A percentile compares a stretch with the other conserved stretches of the same genome.
These are phyloP conservation scores for Beta corolliflora DNA, from an alignment of 179 eudicot species.

Conservation along the genomic window DNA sequence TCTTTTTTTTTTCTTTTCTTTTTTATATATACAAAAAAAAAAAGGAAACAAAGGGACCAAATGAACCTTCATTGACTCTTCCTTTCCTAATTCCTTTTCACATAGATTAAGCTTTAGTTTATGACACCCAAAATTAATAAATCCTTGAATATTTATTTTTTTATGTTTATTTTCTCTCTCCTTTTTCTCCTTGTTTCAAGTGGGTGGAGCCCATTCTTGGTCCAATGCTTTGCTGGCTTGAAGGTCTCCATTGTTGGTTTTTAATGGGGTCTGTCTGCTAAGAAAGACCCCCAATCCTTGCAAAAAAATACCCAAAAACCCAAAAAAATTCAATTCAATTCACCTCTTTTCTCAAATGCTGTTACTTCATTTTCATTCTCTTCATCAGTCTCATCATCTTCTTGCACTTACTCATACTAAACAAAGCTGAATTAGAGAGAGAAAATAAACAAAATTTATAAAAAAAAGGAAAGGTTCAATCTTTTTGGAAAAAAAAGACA, in stretches of 20 bases:
- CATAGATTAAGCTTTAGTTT: neutral
- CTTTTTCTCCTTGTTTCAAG: slow-evolving; percentile 5
- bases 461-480: slow-evolving; percentile 18
- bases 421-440: slow-evolving; percentile 14
- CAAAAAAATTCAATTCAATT: slow-evolving; percentile 31
- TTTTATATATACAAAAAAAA: neutral
- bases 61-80: slow-evolving; percentile 42
- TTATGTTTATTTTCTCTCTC: neutral
- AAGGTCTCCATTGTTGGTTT: slow-evolving; percentile 56
- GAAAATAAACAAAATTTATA: neutral
- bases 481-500: neutral
- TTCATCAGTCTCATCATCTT: slow-evolving; percentile 32
- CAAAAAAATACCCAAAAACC: neutral
- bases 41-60: slow-evolving; percentile 30
- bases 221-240: slow-evolving; percentile 80
- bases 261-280: slow-evolving; percentile 64
- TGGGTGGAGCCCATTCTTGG: slow-evolving; percentile 61
- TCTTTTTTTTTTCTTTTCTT: neutral
- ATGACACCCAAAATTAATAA: neutral
- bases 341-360: slow-evolving; percentile 8
- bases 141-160: neutral
- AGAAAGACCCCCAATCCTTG: slow-evolving; percentile 13
- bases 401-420: slow-evolving; percentile 27
- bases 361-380: slow-evolving; percentile 21
- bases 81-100: slow-evolving; percentile 14